A percentile compares a stretch with the other conserved stretches of the same genome.
Conservation (phyloP, 1,139 yeast species). For the Dujonia santamariae region DNA sequence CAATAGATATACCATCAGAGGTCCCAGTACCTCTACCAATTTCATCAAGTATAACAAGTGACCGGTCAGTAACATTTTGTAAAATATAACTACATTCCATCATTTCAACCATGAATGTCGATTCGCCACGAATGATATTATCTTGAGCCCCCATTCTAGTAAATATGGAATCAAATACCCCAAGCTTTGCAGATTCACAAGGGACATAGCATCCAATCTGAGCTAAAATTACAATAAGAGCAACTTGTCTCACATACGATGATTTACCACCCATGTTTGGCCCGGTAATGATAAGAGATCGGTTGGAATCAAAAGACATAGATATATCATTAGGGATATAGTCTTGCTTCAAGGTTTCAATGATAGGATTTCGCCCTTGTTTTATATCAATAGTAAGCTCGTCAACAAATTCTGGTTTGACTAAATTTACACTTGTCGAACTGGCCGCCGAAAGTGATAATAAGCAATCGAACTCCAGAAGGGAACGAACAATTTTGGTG, state of each 20-base stretch:
- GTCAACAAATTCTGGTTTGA: constrained; percentile 55
- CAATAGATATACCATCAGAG: constrained; percentile 84
- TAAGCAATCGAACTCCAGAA: constrained; percentile 72
- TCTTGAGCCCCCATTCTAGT: constrained; percentile 75
- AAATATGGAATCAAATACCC: constrained; percentile 56
- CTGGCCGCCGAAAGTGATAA: constrained; percentile 68
- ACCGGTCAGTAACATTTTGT: constrained; percentile 38
- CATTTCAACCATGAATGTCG: constrained; percentile 77
- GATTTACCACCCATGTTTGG: constrained; percentile 82
- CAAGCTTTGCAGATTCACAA: constrained; percentile 45
- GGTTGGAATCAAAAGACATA: constrained; percentile 40
- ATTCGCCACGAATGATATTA: constrained; percentile 62
- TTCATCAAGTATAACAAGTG: constrained; percentile 78
- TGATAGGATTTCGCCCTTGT: constrained; percentile 77
- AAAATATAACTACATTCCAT: constrained; percentile 61
- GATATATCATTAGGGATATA: constrained; percentile 72
- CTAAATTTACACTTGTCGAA: constrained; percentile 38
- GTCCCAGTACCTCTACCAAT: constrained; percentile 89
- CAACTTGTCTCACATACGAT: constrained; percentile 64
- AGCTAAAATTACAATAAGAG: constrained; percentile 52
- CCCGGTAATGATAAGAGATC: constrained; percentile 65
- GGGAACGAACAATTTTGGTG: constrained; percentile 43
- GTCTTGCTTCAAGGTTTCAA: constrained; percentile 49
- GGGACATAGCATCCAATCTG: constrained; percentile 49
- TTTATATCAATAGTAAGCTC: constrained; percentile 43